Evolutionary conservation across 257 asterid genomes (phyloP), one percentile per base, ranked within the genome.

Genomic region (Solanum chaucha): DNA sequence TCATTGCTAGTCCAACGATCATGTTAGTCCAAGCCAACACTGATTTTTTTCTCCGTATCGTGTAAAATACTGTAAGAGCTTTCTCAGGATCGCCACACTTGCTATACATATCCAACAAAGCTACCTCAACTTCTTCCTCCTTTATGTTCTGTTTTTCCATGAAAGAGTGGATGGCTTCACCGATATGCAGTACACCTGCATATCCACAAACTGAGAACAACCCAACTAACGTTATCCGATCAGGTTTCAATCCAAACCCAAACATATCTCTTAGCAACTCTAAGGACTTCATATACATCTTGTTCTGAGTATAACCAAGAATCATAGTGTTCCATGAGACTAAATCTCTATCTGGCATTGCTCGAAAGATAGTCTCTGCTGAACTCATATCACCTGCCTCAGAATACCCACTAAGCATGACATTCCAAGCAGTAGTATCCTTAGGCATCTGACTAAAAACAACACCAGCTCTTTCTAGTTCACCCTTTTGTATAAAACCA

Each of bases 11-110:
- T 58, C 98, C 98, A 1, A 93, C 77, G 59, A 96, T 92, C 91
- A 96, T 89, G 85, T 94, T 88, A 11, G 98, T 96, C 98, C 97
- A 95, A 41, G 98, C 93, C 74, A 96, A 91, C 4, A 92, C 75
- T 1, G 92, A 90, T 87, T 86, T 93, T 88, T 86, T 93, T 68
- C 83, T 89, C 1, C 48, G 64, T 93, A 93, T 94, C 0, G 90
- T 19, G 70, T n/a, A 36, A 82, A 96, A 95, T 59, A 95, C 93
- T 75, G 71, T 67, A 51, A 88, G 90, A 85, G 97, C 97, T 61
- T 91, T 89, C 61, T 70, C 93, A 83, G 91, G 30, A 90, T 94
- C 92, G 61, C 98, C 98, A 86, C 98, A 93, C 88, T 94, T 96
- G 2, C 90, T 87, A 44, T 94, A 94, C 99, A 94, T 96, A 87